Evolutionary conservation across 495 filamentous ascomycete species (phyloP).

Genomic region (Delitschia confertaspora): DNA sequence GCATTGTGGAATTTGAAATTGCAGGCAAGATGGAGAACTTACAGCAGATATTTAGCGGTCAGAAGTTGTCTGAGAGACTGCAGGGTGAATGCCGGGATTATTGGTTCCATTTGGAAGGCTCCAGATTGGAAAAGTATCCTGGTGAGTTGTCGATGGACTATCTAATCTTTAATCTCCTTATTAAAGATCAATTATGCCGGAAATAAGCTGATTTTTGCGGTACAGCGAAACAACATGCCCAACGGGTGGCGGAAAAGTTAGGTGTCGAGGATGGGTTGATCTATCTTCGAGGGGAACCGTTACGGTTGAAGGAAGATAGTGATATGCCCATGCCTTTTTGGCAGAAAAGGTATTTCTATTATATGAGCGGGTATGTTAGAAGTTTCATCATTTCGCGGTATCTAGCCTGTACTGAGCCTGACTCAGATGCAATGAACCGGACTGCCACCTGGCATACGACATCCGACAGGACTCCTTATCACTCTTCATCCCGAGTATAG

Average conservation of each 20-base stretch:
- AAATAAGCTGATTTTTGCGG: conserved; percentile 5
- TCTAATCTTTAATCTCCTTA: conserved; percentile 7
- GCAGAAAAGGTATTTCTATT: conserved; percentile 64
- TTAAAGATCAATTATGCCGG: background rate
- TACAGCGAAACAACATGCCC: conserved; percentile 72
- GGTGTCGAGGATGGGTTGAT: conserved; percentile 53
- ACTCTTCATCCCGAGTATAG: conserved; percentile 53
- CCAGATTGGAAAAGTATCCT: conserved; percentile 35
- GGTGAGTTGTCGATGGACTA: too few species aligned
- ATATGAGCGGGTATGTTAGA: conserved; percentile 46
- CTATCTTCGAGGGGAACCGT: conserved; percentile 46
- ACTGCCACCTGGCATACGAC: conserved; percentile 55
- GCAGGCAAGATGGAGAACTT: too few species aligned
- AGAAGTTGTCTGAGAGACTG: conserved; percentile 1
- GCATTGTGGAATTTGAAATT: too few species aligned
- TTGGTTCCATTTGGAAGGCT: conserved; percentile 23
- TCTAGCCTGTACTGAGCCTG: conserved; percentile 7
- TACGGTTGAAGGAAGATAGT: conserved; percentile 48
- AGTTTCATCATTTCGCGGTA: background rate
- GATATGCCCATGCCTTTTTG: conserved; percentile 53
- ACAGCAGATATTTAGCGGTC: background rate
- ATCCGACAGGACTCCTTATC: conserved; percentile 47
- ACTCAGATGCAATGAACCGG: conserved; percentile 44
- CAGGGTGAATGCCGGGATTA: conserved; percentile 14
- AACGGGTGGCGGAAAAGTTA: conserved; percentile 59